Evolutionary conservation across 2,329 filamentous ascomycete species (phyloP).

Genomic region (Colletotrichum navitas): DNA sequence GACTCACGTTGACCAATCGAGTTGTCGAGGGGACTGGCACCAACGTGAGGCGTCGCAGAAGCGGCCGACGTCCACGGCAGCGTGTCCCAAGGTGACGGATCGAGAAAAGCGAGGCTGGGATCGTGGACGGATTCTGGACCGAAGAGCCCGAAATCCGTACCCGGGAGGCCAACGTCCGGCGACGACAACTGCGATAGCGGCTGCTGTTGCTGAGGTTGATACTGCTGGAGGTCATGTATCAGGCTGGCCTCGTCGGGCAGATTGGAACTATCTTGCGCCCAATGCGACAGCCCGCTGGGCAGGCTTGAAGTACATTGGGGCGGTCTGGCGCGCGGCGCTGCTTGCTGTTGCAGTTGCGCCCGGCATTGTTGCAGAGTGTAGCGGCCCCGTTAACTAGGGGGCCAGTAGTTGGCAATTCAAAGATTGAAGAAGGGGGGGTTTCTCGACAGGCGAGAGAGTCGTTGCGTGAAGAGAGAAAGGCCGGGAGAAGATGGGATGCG

Average conservation of each 20-base stretch:
- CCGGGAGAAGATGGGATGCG: background rate
- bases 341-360: constrained; percentile 29
- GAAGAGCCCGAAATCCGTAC: constrained; percentile 33
- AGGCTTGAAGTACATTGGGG: constrained; percentile 32
- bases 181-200: constrained; percentile 18
- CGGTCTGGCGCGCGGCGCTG: constrained; percentile 17
- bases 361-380: constrained; percentile 43
- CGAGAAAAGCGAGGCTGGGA: constrained; percentile 30
- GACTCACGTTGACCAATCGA: constrained; percentile 29
- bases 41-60: constrained; percentile 24
- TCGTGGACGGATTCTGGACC: constrained; percentile 34
- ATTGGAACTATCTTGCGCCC: constrained; percentile 31
- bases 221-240: constrained; percentile 16
- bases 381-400: constrained; percentile 37
- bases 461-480: background rate
- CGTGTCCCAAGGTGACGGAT: constrained; percentile 37
- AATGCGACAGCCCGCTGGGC: constrained; percentile 22
- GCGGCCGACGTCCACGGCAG: constrained; percentile 32
- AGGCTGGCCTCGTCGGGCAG: constrained; percentile 33
- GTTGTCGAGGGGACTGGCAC: constrained; percentile 38
- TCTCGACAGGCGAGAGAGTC: constrained; percentile 25
- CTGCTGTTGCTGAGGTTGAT: constrained; percentile 8
- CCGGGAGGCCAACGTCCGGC: constrained; percentile 31
- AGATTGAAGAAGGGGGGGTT: background rate
- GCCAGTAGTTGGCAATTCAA: constrained; percentile 19